Evolutionary conservation across 495 filamentous ascomycete genomes (phyloP).

Genomic region (Evansstolkia leycettana): DNA sequence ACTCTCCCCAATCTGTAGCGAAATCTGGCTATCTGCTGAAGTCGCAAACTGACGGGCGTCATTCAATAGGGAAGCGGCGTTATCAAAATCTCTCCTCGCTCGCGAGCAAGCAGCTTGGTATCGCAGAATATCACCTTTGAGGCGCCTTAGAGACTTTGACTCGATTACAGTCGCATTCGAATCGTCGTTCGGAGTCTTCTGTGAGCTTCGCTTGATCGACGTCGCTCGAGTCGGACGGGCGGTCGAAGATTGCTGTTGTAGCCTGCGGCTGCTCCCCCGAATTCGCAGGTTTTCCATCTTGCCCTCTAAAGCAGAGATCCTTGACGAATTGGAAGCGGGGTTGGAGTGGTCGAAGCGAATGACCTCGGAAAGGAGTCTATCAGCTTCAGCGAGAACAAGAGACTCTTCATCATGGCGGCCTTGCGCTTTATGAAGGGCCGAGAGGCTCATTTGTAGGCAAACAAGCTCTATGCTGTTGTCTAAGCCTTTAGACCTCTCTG

Average conservation of each 20-base stretch:
- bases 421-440: constrained; percentile 24
- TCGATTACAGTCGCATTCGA: constrained; percentile 29
- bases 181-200: constrained; percentile 16
- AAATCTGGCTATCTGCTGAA: constrained; percentile 26
- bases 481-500: constrained; percentile 23
- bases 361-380: constrained; percentile 24
- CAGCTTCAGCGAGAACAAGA: constrained; percentile 27
- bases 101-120: constrained; percentile 45
- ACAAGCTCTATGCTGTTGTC: constrained; percentile 35
- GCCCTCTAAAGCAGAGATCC: constrained; percentile 18
- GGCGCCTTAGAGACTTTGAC: constrained; percentile 40
- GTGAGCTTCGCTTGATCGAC: constrained; percentile 16
- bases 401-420: constrained; percentile 39
- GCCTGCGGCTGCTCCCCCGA: constrained; percentile 15
- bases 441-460: constrained; percentile 31
- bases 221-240: constrained; percentile 23
- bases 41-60: constrained; percentile 23
- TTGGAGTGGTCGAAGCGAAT: constrained; percentile 8
- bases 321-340: constrained; percentile 4
- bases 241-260: constrained; percentile 12
- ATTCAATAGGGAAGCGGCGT: constrained; percentile 18
- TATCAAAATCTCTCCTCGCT: constrained; percentile 25
- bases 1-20: constrained; percentile 29
- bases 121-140: constrained; percentile 50
- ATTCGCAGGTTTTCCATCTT: constrained; percentile 29